A percentile compares a stretch with the other conserved stretches of the same genome.
Evolutionary conservation across 495 filamentous ascomycete species (phyloP).

Genomic region (Podospora appendiculata): DNA sequence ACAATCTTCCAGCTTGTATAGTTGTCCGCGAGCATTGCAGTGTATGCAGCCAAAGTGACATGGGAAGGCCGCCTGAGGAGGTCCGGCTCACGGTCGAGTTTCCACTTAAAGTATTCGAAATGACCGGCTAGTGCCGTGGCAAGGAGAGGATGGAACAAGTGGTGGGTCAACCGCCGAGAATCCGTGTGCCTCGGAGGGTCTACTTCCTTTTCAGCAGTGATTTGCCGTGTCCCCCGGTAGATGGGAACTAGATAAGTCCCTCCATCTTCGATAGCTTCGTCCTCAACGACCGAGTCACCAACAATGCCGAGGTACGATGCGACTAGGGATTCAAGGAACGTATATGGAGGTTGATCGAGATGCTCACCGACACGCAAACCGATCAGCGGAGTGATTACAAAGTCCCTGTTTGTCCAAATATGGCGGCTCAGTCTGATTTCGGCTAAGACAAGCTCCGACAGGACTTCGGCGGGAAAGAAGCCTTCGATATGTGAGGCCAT

Average conservation of each 20-base stretch:
- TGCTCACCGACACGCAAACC: background rate
- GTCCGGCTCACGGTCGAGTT: background rate
- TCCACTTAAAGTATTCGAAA: background rate
- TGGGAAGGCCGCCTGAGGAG: background rate
- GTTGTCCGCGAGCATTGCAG: background rate
- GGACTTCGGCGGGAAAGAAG: background rate
- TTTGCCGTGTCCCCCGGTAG: too few relatives aligned
- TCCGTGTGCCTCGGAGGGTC: background rate
- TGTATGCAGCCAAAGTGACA: background rate
- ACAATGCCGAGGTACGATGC: background rate
- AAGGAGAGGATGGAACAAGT: background rate
- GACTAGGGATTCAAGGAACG: background rate
- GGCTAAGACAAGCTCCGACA: background rate
- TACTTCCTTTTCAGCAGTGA: background rate
- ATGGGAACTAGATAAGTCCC: too few relatives aligned
- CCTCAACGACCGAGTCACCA: background rate
- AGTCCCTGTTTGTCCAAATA: background rate
- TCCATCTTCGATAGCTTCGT: background rate
- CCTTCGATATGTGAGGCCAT: background rate
- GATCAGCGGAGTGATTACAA: background rate
- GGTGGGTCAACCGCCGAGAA: background rate
- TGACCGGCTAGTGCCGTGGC: background rate
- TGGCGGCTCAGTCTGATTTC: background rate
- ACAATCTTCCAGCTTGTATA: background rate
- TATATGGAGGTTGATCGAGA: background rate